Evolutionary conservation across 352 stramenopile species (phyloP).

Genomic region (Pelagophyceae sp.): DNA sequence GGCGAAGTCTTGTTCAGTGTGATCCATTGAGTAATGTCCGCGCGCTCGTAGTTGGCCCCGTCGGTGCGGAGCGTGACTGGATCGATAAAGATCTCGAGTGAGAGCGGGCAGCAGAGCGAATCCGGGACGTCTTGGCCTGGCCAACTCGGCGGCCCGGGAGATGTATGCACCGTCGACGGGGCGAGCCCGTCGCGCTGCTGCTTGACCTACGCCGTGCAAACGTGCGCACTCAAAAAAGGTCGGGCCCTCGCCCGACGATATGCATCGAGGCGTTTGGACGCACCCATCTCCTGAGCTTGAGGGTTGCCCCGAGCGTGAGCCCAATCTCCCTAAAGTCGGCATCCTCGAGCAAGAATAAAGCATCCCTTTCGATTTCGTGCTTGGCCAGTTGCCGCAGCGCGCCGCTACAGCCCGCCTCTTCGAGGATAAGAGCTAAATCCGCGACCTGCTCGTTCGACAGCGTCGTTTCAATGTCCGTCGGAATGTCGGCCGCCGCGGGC

Average conservation of each 20-base stretch:
- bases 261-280: too few relatives aligned
- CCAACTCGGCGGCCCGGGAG: too few relatives aligned
- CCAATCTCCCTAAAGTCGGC: neutral
- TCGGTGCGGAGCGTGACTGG: neutral
- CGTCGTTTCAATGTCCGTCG: too few relatives aligned
- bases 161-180: neutral
- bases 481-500: too few relatives aligned
- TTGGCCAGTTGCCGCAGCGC: neutral
- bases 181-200: neutral
- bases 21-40: neutral
- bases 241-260: too few relatives aligned
- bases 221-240: too few relatives aligned
- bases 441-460: too few relatives aligned
- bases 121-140: neutral
- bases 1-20: neutral
- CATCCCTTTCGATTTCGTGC: neutral
- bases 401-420: neutral
- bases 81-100: neutral
- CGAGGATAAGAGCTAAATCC: neutral
- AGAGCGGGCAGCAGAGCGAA: neutral
- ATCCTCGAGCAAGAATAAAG: neutral
- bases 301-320: neutral
- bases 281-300: neutral
- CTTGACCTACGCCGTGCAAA: neutral
- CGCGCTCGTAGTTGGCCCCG: neutral